Evolutionary conservation across 345 rosid genomes (phyloP).

Genomic region (Melaleuca quinquenervia): DNA sequence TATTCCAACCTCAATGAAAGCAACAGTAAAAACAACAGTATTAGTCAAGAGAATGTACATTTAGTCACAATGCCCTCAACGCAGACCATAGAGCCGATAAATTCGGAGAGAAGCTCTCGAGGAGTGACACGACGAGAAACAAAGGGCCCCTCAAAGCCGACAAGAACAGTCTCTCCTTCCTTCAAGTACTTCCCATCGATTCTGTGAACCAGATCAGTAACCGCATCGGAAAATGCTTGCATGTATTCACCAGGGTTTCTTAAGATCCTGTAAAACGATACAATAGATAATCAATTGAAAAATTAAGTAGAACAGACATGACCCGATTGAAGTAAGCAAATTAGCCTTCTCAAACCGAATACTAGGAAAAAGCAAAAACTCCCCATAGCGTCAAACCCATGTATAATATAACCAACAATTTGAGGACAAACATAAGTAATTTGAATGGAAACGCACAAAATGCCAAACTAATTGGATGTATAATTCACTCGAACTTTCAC

Average conservation of each 20-base stretch:
- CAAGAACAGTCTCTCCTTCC: constrained; percentile 75
- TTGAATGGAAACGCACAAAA: background rate
- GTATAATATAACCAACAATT: background rate
- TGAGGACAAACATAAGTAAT: background rate
- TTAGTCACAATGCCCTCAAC: constrained; percentile 94
- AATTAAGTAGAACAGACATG: background rate
- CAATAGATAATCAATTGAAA: background rate
- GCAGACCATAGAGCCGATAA: constrained; percentile 92
- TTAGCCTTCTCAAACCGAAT: background rate
- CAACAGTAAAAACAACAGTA: background rate
- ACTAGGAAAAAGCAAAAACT: background rate
- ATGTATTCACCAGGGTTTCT: constrained; percentile 75
- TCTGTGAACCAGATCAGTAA: constrained; percentile 63
- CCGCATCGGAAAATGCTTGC: constrained; percentile 91
- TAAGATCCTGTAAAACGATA: constrained; percentile 41
- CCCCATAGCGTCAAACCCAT: background rate
- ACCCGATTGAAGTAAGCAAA: background rate
- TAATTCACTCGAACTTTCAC: background rate
- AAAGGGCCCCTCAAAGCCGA: constrained; percentile 94
- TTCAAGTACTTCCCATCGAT: constrained; percentile 66
- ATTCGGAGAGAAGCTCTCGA: constrained; percentile 86
- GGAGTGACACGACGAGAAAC: constrained; percentile 94
- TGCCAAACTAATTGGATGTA: background rate
- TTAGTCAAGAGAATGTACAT: constrained; percentile 29
- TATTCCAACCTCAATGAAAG: background rate